A percentile compares a stretch with the other conserved stretches of the same genome.
phyloP scores from a whole-genome alignment of 352 stramenopile genomes.

The Thraustochytrium striatum region DNA sequence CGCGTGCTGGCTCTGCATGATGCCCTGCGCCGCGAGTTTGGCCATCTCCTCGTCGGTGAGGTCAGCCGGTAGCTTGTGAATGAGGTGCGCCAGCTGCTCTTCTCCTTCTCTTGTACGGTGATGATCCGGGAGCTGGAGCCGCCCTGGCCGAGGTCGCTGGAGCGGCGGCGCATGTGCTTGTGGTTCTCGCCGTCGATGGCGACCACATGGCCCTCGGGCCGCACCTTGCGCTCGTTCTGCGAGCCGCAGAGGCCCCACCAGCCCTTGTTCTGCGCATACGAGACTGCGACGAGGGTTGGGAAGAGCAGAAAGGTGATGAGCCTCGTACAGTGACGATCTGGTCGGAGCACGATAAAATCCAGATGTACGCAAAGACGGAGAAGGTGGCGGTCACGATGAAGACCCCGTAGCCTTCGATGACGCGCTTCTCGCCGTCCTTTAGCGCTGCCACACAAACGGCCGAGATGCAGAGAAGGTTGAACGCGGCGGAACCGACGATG shows the following conservation, averaged over 20 bases:
- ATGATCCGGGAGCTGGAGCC: too few relatives aligned
- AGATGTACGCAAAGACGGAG: conserved; percentile 58
- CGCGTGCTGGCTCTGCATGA: conserved; percentile 14
- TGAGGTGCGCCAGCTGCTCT: not conserved
- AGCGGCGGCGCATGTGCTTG: not conserved
- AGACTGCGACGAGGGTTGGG: conserved; percentile 53
- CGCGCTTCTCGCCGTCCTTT: conserved; percentile 42
- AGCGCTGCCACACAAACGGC: conserved; percentile 50
- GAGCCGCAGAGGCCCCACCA: conserved; percentile 44
- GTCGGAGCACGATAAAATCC: conserved; percentile 55
- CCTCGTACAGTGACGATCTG: conserved; percentile 49
- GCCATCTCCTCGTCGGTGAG: conserved; percentile 29
- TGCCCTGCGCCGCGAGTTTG: not conserved
- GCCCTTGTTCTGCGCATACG: conserved; percentile 52
- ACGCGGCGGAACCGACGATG: conserved; percentile 56
- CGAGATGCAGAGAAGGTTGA: conserved; percentile 58
- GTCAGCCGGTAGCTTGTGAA: not conserved
- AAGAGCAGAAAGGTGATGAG: conserved; percentile 58
- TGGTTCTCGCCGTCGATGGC: conserved; percentile 13
- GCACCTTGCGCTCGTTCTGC: not conserved
- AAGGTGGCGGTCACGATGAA: conserved; percentile 57
- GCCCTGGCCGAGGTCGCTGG: too few relatives aligned
- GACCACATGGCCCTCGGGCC: conserved; percentile 30
- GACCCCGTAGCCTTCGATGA: conserved; percentile 52
- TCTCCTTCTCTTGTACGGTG: conserved; percentile 38